A percentile compares a stretch with the other conserved stretches of the same genome.
These are phyloP conservation scores for Phytopythium oedochilum DNA, from an alignment of 352 stramenopile species.

Conservation along the genomic window DNA sequence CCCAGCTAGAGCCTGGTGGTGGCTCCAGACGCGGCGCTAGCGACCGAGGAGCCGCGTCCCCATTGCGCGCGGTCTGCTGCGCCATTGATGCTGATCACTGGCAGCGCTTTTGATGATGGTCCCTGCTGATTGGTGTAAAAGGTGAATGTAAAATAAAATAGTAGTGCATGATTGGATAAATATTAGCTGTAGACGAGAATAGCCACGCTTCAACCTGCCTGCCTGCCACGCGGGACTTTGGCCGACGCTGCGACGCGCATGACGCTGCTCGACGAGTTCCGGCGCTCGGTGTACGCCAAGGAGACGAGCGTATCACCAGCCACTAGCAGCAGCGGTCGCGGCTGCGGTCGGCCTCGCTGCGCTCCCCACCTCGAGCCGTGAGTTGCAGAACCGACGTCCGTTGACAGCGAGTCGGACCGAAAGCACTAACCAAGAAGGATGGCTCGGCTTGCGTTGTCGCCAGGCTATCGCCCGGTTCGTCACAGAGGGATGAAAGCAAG, in stretches of 20 bases:
- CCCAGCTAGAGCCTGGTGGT: background rate
- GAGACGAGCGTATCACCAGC: conserved; percentile 14
- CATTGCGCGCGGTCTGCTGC: background rate
- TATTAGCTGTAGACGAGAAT: no score
- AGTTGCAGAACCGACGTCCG: no score
- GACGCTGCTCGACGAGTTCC: conserved; percentile 68
- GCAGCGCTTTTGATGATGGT: no score
- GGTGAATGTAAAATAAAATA: no score
- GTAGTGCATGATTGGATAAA: no score
- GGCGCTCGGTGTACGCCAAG: conserved; percentile 35
- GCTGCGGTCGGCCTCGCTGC: conserved; percentile 12
- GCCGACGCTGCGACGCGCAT: conserved; percentile 12
- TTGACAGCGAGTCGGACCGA: no score
- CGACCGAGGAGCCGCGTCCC: background rate
- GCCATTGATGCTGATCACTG: background rate
- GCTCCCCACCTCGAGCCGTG: conserved; percentile 42
- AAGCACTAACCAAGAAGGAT: no score
- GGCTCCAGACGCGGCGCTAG: background rate
- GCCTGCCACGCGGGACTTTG: background rate
- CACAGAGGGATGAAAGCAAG: background rate
- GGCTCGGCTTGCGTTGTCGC: no score
- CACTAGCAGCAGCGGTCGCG: conserved; percentile 13
- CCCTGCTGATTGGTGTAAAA: background rate
- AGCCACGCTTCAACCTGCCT: conserved; percentile 1
- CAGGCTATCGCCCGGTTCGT: background rate